A percentile compares a stretch with the other conserved stretches of the same genome.
phyloP scores from a whole-genome alignment of 768 basidiomycete genomes.

The Leccinum subgranulosum region DNA sequence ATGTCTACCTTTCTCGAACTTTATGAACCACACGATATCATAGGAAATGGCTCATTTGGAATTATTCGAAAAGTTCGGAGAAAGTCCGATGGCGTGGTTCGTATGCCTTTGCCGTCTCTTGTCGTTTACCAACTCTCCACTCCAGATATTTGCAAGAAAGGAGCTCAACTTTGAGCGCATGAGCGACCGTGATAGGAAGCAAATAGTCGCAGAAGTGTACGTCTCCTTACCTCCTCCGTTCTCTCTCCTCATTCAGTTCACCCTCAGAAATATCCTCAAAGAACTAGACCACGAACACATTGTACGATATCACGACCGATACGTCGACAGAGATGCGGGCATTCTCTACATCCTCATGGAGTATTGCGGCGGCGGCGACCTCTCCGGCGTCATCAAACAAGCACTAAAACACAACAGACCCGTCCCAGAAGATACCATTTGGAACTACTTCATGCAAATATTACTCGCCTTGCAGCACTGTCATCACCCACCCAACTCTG shows the following conservation, averaged over 20 bases:
- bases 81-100: conserved; percentile 76
- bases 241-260: background rate
- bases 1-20: conserved; percentile 55
- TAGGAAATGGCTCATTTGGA: conserved; percentile 97
- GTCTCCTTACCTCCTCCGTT: conserved; percentile 28
- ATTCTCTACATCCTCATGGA: conserved; percentile 99
- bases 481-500: conserved; percentile 66
- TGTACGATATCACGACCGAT: conserved; percentile 90
- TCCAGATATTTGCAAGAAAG: conserved; percentile 84
- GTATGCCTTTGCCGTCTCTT: conserved; percentile 31
- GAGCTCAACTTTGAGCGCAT: conserved; percentile 98
- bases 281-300: conserved; percentile 95
- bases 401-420: conserved; percentile 63
- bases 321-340: conserved; percentile 86
- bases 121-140: background rate
- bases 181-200: conserved; percentile 93
- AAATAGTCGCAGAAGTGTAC: conserved; percentile 97
- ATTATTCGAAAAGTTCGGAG: conserved; percentile 93
- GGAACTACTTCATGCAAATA: conserved; percentile 95
- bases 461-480: conserved; percentile 88
- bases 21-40: conserved; percentile 87
- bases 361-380: conserved; percentile 96
- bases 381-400: conserved; percentile 83
- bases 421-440: conserved; percentile 89
- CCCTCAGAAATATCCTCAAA: conserved; percentile 86